Percentiles rank a stretch among this genome's conserved stretches.
phyloP scores from a whole-genome alignment of 306 rosid species.

The Acmispon strigosus region DNA sequence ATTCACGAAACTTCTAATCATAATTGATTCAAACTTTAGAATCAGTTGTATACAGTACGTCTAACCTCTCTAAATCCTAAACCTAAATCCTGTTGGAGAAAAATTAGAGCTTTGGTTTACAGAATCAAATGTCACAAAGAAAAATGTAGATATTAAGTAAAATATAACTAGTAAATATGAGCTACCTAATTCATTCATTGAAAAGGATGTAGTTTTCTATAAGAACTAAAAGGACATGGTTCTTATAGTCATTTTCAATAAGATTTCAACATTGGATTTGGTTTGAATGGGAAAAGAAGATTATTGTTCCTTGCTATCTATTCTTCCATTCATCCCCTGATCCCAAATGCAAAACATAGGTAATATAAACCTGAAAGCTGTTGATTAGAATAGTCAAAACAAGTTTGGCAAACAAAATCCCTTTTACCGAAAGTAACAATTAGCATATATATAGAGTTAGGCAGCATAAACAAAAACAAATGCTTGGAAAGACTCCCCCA shows the following conservation, averaged over 20 bases:
- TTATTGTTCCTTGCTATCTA: neutral
- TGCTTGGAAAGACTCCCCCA: conserved; percentile 7
- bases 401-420: conserved; percentile 18
- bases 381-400: conserved; percentile 21
- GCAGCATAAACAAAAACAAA: conserved; percentile 16
- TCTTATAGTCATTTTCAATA: neutral
- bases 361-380: neutral
- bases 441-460: conserved; percentile 2
- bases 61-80: too few species aligned
- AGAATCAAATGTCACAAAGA: neutral
- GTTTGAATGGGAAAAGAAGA: neutral
- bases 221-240: neutral
- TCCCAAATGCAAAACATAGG: too few species aligned
- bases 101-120: too few species aligned
- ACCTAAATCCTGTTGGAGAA: too few species aligned
- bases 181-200: neutral
- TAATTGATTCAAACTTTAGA: too few species aligned
- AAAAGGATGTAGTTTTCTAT: too few species aligned
- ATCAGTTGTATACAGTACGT: too few species aligned
- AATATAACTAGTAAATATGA: neutral
- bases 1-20: too few species aligned
- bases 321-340: neutral
- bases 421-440: neutral
- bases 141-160: too few species aligned
- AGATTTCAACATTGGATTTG: neutral